phyloP scores from a whole-genome alignment of 306 rosid species.

The Astragalus glycyphyllos region DNA sequence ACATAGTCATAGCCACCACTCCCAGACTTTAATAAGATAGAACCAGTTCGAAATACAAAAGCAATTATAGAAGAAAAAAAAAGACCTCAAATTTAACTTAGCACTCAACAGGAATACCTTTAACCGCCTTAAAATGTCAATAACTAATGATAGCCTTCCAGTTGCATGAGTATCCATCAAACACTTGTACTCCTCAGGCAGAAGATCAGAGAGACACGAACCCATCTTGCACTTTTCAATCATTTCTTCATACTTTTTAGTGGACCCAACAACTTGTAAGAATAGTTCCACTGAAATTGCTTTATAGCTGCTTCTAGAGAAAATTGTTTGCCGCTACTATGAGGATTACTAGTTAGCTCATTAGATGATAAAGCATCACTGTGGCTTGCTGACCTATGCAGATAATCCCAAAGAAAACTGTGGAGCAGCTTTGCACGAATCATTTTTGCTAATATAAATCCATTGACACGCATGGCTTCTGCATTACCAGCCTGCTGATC shows the following conservation, averaged over 20 bases:
- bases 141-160: slow-evolving; percentile 77
- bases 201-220: slow-evolving; percentile 75
- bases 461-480: slow-evolving; percentile 85
- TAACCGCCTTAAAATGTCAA: slow-evolving; percentile 86
- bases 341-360: slow-evolving; percentile 58
- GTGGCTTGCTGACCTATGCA: slow-evolving; percentile 52
- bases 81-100: slow-evolving; percentile 34
- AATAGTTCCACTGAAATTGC: slow-evolving; percentile 89
- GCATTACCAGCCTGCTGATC: slow-evolving; percentile 58
- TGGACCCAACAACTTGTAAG: slow-evolving; percentile 89
- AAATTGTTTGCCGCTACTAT: slow-evolving; percentile 68
- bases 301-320: slow-evolving; percentile 69
- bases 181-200: slow-evolving; percentile 67
- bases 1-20: not conserved
- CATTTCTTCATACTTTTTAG: slow-evolving; percentile 69
- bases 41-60: slow-evolving; percentile 30
- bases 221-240: slow-evolving; percentile 86
- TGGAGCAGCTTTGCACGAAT: slow-evolving; percentile 90
- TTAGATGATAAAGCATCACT: slow-evolving; percentile 51
- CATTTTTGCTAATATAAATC: slow-evolving; percentile 93
- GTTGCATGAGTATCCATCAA: slow-evolving; percentile 83
- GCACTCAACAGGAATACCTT: slow-evolving; percentile 65
- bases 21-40: slow-evolving; percentile 10
- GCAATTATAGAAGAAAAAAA: slow-evolving; percentile 24
- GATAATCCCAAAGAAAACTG: slow-evolving; percentile 79